Percentiles rank a stretch among this genome's conserved stretches.
phyloP scores from a whole-genome alignment of 225 moss, liverwort and hornwort genomes.

The Sphagnum tenellum region DNA sequence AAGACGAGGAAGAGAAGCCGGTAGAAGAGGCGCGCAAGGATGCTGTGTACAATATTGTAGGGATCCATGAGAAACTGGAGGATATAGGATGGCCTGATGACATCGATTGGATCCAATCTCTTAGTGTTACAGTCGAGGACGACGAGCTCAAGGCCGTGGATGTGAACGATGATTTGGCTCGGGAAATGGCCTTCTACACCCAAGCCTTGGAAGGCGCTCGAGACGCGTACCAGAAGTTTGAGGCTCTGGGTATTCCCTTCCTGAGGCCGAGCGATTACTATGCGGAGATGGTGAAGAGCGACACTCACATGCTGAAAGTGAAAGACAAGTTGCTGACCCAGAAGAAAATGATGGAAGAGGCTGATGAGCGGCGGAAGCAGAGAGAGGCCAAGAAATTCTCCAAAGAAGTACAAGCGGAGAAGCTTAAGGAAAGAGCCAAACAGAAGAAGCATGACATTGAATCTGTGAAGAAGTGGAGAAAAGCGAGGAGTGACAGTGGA shows the following conservation, averaged over 20 bases:
- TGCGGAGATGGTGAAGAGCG: slow-evolving; percentile 97
- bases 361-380: slow-evolving; percentile 83
- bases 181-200: slow-evolving; percentile 95
- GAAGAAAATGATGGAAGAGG: slow-evolving; percentile 76
- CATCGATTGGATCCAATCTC: slow-evolving; percentile 65
- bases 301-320: slow-evolving; percentile 92
- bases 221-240: slow-evolving; percentile 64
- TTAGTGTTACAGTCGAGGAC: slow-evolving; percentile 30
- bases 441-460: slow-evolving; percentile 94
- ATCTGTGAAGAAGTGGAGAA: slow-evolving; percentile 95
- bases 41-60: slow-evolving; percentile 64
- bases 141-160: slow-evolving; percentile 37
- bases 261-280: slow-evolving; percentile 87
- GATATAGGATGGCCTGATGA: slow-evolving; percentile 84
- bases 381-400: slow-evolving; percentile 90
- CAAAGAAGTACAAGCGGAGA: slow-evolving; percentile 95
- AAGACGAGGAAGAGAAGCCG: slow-evolving; percentile 54
- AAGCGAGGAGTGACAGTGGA: slow-evolving; percentile 71
- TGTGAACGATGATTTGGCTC: slow-evolving; percentile 80
- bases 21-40: slow-evolving; percentile 61
- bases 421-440: slow-evolving; percentile 74
- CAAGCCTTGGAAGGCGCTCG: slow-evolving; percentile 82
- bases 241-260: slow-evolving; percentile 53
- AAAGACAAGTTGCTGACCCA: slow-evolving; percentile 85
- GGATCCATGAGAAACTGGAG: slow-evolving; percentile 86